phyloP scores from a whole-genome alignment of 805 yeast species.

The Hanseniaspora clermontiae region DNA sequence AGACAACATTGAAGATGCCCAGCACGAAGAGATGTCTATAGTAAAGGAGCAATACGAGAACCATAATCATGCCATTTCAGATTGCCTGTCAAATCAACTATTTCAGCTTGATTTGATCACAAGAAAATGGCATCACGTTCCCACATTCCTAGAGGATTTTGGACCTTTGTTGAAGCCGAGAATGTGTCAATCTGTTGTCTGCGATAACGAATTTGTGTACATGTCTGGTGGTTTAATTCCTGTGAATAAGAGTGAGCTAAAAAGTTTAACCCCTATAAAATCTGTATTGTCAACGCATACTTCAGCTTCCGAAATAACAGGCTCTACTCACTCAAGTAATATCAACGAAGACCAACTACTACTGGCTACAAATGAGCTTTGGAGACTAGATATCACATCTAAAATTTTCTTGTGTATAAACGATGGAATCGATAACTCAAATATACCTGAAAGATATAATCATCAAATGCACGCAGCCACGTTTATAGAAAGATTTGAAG shows the following conservation, averaged over 20 bases:
- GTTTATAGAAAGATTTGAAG: conserved; percentile 31
- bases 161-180: conserved; percentile 35
- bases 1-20: conserved; percentile 2
- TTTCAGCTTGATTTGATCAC: conserved; percentile 49
- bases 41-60: conserved; percentile 1
- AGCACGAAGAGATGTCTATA: background rate
- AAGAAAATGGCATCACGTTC: conserved; percentile 42
- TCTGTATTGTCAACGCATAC: background rate
- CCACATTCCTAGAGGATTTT: conserved; percentile 18
- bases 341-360: conserved; percentile 17
- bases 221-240: conserved; percentile 52
- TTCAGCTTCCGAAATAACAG: background rate
- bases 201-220: conserved; percentile 39
- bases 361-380: conserved; percentile 48
- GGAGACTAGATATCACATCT: conserved; percentile 49
- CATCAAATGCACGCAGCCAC: conserved; percentile 43
- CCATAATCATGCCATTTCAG: conserved; percentile 14
- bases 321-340: background rate
- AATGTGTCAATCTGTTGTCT: conserved; percentile 46
- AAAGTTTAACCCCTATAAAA: background rate
- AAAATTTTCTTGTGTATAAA: conserved; percentile 44
- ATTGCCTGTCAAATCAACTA: conserved; percentile 49
- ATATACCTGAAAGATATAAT: conserved; percentile 35
- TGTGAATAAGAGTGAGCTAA: conserved; percentile 25
- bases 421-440: conserved; percentile 21